These are phyloP conservation scores for Linaria vulgaris DNA, from an alignment of 257 asterid species.

Conservation along the genomic window DNA sequence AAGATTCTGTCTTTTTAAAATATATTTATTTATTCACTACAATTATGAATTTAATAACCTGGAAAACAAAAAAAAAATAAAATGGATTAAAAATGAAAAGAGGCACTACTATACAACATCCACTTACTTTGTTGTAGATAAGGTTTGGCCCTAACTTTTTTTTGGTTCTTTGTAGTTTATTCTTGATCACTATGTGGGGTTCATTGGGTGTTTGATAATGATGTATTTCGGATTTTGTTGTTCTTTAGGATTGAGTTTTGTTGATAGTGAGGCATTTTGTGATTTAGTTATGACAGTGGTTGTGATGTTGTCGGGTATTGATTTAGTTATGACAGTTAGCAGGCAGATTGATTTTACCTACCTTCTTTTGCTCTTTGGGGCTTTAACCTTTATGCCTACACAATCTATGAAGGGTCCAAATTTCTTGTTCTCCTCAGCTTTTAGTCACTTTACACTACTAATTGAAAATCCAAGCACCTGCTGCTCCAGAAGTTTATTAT, in stretches of 20 bases:
- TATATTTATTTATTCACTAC: too few species aligned
- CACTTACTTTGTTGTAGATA: slow-evolving; percentile 22
- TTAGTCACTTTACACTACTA: background rate
- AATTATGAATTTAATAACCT: too few species aligned
- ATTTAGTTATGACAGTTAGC: background rate
- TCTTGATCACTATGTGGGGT: background rate
- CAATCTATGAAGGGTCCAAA: background rate
- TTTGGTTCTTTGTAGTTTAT: background rate
- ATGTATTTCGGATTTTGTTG: background rate
- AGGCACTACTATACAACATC: background rate
- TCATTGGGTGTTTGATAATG: slow-evolving; percentile 8
- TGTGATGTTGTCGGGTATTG: slow-evolving; percentile 19
- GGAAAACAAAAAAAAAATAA: slow-evolving; percentile 4
- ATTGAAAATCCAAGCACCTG: too few species aligned
- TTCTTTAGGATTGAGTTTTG: slow-evolving; percentile 15
- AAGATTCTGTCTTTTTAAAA: too few species aligned
- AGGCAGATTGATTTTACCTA: background rate
- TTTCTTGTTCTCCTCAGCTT: background rate
- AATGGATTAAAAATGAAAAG: background rate
- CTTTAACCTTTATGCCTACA: background rate
- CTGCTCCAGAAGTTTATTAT: too few species aligned
- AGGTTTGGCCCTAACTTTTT: background rate
- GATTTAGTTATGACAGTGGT: slow-evolving; percentile 9
- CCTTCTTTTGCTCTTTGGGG: background rate
- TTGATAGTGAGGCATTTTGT: background rate